Conservation (phyloP, 208 protist species). For the Histomonas meleagridis region DNA sequence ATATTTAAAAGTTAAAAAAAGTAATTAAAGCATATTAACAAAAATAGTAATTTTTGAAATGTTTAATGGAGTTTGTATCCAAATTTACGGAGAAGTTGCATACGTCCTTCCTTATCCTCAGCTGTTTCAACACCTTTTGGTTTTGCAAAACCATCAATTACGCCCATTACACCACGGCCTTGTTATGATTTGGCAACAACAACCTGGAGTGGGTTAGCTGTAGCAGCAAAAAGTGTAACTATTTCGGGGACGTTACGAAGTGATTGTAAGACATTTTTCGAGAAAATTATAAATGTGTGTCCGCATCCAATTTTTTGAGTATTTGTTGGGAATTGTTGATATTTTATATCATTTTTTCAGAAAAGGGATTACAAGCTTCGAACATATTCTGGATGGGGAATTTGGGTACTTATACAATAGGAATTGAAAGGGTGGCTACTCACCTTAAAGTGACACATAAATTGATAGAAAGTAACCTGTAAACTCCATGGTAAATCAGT, state of each 20-base stretch:
- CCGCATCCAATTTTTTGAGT: conserved; percentile 22
- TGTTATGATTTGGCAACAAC: neutral
- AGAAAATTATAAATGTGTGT: neutral
- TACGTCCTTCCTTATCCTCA: neutral
- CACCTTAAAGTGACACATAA: no score
- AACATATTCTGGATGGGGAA: no score
- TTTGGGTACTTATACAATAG: no score
- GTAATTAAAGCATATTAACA: no score
- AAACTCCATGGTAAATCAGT: no score
- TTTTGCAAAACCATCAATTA: conserved; percentile 3
- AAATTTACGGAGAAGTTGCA: neutral
- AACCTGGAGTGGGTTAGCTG: conserved; percentile 33
- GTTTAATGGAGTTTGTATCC: conserved; percentile 10
- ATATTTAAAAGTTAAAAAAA: no score
- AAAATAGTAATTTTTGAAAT: no score
- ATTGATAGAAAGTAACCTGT: no score
- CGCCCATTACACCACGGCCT: neutral
- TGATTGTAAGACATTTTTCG: neutral
- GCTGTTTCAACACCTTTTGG: conserved; percentile 26
- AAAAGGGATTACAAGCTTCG: no score
- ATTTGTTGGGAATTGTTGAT: neutral
- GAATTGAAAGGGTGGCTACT: no score
- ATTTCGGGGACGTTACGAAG: neutral
- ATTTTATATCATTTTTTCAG: no score
- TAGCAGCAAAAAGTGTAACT: neutral